phyloP scores from a whole-genome alignment of 2,329 filamentous ascomycete genomes.

The Calonectria pteridis region DNA sequence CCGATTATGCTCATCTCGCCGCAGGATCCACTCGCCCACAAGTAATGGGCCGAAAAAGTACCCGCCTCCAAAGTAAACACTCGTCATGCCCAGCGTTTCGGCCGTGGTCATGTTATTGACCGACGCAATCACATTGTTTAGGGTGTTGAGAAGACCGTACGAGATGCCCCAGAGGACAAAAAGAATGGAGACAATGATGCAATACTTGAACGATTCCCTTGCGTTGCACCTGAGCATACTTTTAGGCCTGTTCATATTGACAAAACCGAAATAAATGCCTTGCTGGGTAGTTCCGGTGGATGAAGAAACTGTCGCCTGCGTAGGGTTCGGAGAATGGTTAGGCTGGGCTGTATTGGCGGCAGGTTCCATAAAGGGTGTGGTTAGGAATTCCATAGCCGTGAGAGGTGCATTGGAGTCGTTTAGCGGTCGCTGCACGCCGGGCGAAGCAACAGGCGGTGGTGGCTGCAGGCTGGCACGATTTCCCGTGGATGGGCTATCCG shows the following conservation, averaged over 20 bases:
- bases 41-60: conserved; percentile 79
- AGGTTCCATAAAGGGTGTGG: conserved; percentile 53
- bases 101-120: conserved; percentile 72
- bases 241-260: conserved; percentile 77
- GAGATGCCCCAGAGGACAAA: conserved; percentile 94
- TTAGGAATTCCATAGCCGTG: conserved; percentile 60
- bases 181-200: conserved; percentile 80
- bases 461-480: conserved; percentile 40
- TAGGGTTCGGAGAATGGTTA: conserved; percentile 25
- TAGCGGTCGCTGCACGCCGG: conserved; percentile 34
- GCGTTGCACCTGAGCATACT: conserved; percentile 76
- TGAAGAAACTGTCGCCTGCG: conserved; percentile 51
- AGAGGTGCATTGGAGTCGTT: conserved; percentile 46
- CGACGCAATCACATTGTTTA: conserved; percentile 78
- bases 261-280: conserved; percentile 79
- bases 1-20: conserved; percentile 73
- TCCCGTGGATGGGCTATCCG: conserved; percentile 44
- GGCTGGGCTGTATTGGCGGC: conserved; percentile 26
- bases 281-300: conserved; percentile 53
- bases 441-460: conserved; percentile 39
- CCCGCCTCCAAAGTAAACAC: conserved; percentile 77
- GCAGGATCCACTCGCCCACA: conserved; percentile 77
- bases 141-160: conserved; percentile 85
- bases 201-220: conserved; percentile 77
- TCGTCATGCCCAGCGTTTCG: conserved; percentile 76